Evolutionary conservation across 75 land plant species (phyloP).

Genomic region (Cryptomeria japonica): DNA sequence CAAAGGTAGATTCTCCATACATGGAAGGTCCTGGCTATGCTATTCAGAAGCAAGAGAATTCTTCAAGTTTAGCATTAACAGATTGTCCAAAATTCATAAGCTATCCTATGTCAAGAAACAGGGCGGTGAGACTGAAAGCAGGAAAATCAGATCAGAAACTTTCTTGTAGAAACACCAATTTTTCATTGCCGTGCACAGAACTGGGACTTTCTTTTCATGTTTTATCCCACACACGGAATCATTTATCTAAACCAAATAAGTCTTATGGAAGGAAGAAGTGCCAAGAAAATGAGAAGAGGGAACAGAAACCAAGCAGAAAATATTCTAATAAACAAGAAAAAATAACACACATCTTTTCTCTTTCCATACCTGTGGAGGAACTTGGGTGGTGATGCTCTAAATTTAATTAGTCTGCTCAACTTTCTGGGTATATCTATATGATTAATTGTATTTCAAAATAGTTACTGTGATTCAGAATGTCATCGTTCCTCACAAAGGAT

Average conservation of each 20-base stretch:
- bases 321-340: not conserved
- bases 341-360: not conserved
- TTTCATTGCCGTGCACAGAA: not conserved
- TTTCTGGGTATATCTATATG: not conserved
- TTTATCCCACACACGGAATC: not conserved
- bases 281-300: not conserved
- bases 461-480: not conserved
- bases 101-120: not conserved
- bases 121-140: not conserved
- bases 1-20: not conserved
- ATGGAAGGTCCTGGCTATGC: not conserved
- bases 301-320: not conserved
- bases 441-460: not conserved
- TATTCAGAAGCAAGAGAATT: not conserved
- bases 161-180: not conserved
- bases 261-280: conserved; percentile 4
- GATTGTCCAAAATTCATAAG: not conserved
- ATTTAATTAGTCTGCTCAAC: not conserved
- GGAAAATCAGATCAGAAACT: not conserved
- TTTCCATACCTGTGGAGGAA: conserved; percentile 14
- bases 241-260: not conserved
- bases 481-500: not conserved
- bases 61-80: not conserved
- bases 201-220: not conserved
- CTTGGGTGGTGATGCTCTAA: not conserved